Evolutionary conservation across 345 rosid genomes (phyloP).

Genomic region (Eucalyptus polybractea): DNA sequence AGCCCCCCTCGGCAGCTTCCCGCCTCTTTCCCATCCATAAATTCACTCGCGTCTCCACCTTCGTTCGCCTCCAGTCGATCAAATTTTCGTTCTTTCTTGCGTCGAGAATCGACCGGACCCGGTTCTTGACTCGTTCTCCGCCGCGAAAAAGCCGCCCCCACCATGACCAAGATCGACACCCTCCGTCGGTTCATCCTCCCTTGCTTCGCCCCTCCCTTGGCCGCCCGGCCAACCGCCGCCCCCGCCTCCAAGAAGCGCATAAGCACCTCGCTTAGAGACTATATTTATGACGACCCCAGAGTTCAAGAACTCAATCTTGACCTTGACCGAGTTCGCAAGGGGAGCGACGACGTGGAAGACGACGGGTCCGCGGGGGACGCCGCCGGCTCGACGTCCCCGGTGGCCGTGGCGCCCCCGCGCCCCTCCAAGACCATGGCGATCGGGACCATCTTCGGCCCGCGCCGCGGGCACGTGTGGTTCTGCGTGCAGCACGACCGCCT

Average conservation of each 20-base stretch:
- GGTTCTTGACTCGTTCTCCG: neutral
- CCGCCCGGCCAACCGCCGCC: constrained; percentile 5
- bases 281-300: constrained; percentile 4
- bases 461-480: constrained; percentile 86
- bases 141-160: neutral
- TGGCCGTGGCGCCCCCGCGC: constrained; percentile 16
- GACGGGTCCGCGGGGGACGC: neutral
- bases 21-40: neutral
- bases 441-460: constrained; percentile 72
- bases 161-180: constrained; percentile 21
- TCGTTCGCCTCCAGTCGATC: neutral
- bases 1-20: neutral
- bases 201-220: constrained; percentile 34
- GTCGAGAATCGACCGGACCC: neutral
- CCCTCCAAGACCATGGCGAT: constrained; percentile 75
- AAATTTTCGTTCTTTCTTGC: neutral
- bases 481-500: constrained; percentile 76
- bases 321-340: constrained; percentile 6
- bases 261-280: constrained; percentile 66
- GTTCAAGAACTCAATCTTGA: neutral
- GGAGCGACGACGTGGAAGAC: neutral
- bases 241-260: constrained; percentile 43
- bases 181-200: constrained; percentile 75
- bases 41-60: neutral
- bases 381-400: neutral